Evolutionary conservation across 345 rosid species (phyloP).

Genomic region (Salix exigua): DNA sequence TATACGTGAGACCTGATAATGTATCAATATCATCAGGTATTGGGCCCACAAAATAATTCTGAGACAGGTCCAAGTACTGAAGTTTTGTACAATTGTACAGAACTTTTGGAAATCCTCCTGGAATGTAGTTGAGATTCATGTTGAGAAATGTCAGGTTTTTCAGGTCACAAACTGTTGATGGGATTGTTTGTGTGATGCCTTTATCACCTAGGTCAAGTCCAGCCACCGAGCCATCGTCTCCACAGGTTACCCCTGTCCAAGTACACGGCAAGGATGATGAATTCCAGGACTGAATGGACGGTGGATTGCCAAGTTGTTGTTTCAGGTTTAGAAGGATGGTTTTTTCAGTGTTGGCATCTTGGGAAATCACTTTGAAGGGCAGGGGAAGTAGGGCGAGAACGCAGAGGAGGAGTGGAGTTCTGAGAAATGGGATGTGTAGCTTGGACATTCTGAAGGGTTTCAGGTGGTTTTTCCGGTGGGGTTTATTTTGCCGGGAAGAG

Average conservation of each 20-base stretch:
- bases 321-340: conserved; percentile 51
- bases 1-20: conserved; percentile 40
- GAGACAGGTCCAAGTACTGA: conserved; percentile 50
- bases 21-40: conserved; percentile 59
- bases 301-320: conserved; percentile 55
- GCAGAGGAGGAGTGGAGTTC: conserved; percentile 2
- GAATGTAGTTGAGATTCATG: conserved; percentile 45
- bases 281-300: conserved; percentile 56
- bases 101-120: conserved; percentile 55
- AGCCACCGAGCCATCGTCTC: conserved; percentile 37
- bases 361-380: conserved; percentile 49
- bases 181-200: conserved; percentile 43
- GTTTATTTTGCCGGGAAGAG: neutral
- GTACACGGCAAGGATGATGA: conserved; percentile 52
- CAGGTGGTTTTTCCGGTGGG: neutral
- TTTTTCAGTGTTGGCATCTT: conserved; percentile 31
- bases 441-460: conserved; percentile 31
- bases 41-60: conserved; percentile 58
- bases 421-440: conserved; percentile 16
- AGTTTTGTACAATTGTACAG: conserved; percentile 66
- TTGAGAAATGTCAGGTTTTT: conserved; percentile 43
- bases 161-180: conserved; percentile 59
- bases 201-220: conserved; percentile 25
- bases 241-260: conserved; percentile 58
- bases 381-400: conserved; percentile 27